These are phyloP conservation scores for Venturia effusa DNA, from an alignment of 2,329 filamentous ascomycete genomes.

Conservation along the genomic window DNA sequence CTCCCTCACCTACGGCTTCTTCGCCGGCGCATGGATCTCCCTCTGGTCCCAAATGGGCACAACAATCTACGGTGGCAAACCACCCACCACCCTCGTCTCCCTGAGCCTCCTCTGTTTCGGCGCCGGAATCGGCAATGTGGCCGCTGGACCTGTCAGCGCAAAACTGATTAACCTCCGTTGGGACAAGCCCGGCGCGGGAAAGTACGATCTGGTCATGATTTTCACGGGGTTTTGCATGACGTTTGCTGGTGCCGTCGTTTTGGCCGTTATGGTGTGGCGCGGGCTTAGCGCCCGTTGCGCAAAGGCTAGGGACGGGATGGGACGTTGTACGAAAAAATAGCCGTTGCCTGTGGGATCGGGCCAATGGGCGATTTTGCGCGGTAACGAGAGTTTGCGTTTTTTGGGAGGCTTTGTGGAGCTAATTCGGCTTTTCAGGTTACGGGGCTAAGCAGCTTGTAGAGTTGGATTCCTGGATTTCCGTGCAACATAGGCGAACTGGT, in stretches of 20 bases:
- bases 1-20: conserved; percentile 31
- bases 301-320: not conserved
- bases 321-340: not conserved
- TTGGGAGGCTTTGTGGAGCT: not conserved
- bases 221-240: not conserved
- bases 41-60: conserved; percentile 26
- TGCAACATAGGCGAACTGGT: too few species aligned
- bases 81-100: conserved; percentile 23
- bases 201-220: not conserved
- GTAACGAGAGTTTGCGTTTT: not conserved
- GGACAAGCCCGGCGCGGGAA: not conserved
- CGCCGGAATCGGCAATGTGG: conserved; percentile 40
- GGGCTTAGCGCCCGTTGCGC: not conserved
- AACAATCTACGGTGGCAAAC: conserved; percentile 33
- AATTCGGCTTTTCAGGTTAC: not conserved
- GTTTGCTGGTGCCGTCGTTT: not conserved
- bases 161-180: not conserved
- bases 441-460: not conserved
- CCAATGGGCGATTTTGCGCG: not conserved
- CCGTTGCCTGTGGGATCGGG: not conserved
- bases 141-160: conserved; percentile 31
- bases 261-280: not conserved
- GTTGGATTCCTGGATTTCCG: not conserved
- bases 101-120: conserved; percentile 42
- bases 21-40: conserved; percentile 28